Evolutionary conservation across 2,329 filamentous ascomycete species (phyloP).

Genomic region (Tolypocladium guangdongense): DNA sequence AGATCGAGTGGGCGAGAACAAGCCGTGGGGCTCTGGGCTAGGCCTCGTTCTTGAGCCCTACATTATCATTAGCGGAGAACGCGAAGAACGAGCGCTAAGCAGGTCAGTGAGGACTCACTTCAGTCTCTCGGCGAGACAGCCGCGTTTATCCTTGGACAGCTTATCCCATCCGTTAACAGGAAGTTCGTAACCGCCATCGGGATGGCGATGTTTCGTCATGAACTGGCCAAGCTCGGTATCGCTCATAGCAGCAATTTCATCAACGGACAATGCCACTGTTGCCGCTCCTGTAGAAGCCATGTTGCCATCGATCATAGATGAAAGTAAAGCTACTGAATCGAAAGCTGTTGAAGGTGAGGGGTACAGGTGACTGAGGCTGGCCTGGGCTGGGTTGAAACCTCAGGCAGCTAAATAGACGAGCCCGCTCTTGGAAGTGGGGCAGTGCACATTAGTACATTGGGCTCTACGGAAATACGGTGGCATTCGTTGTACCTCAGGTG

Average conservation of each 20-base stretch:
- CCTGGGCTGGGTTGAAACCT: too few species aligned
- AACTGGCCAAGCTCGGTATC: slow-evolving; percentile 9
- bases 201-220: slow-evolving; percentile 7
- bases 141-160: slow-evolving; percentile 7
- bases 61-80: neutral
- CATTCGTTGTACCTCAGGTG: too few species aligned
- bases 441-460: too few species aligned
- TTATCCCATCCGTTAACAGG: slow-evolving; percentile 6
- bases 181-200: slow-evolving; percentile 6
- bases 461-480: too few species aligned
- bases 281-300: neutral
- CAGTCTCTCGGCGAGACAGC: slow-evolving; percentile 7
- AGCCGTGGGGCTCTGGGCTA: neutral
- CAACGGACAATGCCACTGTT: neutral
- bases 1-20: slow-evolving; percentile 9
- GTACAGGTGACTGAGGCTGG: too few species aligned
- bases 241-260: slow-evolving; percentile 6
- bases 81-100: neutral
- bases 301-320: too few species aligned
- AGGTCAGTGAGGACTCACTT: slow-evolving; percentile 2
- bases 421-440: too few species aligned
- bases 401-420: too few species aligned
- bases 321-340: too few species aligned
- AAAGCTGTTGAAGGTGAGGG: too few species aligned
- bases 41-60: neutral